These are phyloP conservation scores for Elsinoe arachidis DNA, from an alignment of 2,329 filamentous ascomycete species.

Conservation along the genomic window DNA sequence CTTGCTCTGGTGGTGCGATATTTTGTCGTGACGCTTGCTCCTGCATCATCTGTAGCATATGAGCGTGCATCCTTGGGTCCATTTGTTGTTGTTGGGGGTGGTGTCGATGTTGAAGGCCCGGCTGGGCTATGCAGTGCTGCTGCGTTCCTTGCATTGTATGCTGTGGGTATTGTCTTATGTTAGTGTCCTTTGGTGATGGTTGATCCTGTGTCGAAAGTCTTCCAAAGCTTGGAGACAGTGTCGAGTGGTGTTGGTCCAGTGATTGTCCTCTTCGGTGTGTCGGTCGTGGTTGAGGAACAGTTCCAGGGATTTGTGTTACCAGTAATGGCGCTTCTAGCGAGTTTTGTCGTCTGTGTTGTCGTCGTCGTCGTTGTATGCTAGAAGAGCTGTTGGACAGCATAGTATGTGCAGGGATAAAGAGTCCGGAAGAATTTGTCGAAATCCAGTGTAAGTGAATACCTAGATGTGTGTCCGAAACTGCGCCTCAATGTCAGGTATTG, in stretches of 20 bases:
- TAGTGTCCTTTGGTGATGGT: conserved; percentile 45
- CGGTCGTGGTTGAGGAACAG: conserved; percentile 39
- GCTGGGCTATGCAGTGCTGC: conserved; percentile 75
- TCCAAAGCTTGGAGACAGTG: conserved; percentile 16
- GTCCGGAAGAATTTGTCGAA: conserved; percentile 51
- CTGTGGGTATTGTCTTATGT: conserved; percentile 57
- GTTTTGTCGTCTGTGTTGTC: conserved; percentile 76
- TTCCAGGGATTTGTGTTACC: conserved; percentile 52
- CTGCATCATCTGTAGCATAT: conserved; percentile 23
- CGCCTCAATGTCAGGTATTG: conserved; percentile 15
- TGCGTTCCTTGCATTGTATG: conserved; percentile 84
- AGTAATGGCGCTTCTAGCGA: conserved; percentile 71
- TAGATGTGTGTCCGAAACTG: conserved; percentile 24
- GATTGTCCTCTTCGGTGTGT: conserved; percentile 73
- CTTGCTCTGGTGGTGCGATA: conserved; percentile 17
- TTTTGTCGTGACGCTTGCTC: conserved; percentile 18
- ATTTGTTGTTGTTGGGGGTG: conserved; percentile 45
- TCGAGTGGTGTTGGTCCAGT: conserved; percentile 61
- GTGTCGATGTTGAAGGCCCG: conserved; percentile 48
- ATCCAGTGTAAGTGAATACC: conserved; percentile 26
- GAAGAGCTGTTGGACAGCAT: conserved; percentile 71
- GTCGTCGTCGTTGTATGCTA: conserved; percentile 64
- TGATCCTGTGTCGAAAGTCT: conserved; percentile 24
- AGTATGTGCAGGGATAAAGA: conserved; percentile 43
- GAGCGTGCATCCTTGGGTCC: conserved; percentile 27